phyloP scores from a whole-genome alignment of 176 grass and related monocot genomes.

The Phyllostachys edulis region DNA sequence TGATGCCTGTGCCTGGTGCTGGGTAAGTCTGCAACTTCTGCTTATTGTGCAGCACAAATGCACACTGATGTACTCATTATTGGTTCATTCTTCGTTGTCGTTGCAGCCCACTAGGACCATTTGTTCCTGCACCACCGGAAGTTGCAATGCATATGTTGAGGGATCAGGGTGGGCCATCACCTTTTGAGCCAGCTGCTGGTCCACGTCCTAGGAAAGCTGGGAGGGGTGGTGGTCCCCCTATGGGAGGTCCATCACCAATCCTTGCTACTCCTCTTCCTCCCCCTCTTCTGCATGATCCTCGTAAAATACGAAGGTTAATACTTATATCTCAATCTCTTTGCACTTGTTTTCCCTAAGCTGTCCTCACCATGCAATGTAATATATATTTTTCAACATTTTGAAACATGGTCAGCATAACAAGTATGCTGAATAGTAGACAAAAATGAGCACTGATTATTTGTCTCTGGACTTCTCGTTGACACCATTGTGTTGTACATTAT shows the following conservation, averaged over 20 bases:
- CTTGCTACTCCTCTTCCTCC: constrained; percentile 52
- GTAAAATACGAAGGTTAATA: constrained; percentile 80
- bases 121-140: constrained; percentile 94
- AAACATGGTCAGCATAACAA: not conserved
- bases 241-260: constrained; percentile 49
- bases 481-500: constrained; percentile 3
- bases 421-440: not conserved
- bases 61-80: not conserved
- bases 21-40: constrained; percentile 55
- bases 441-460: not conserved
- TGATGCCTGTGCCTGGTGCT: constrained; percentile 97
- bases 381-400: not conserved
- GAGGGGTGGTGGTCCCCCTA: constrained; percentile 46
- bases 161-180: constrained; percentile 73
- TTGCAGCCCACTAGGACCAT: constrained; percentile 84
- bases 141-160: constrained; percentile 96
- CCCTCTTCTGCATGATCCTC: constrained; percentile 75
- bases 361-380: not conserved
- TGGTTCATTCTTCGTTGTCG: constrained; percentile 11
- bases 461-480: not conserved
- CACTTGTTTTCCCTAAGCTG: not conserved
- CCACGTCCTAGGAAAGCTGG: constrained; percentile 58
- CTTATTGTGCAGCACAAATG: constrained; percentile 13
- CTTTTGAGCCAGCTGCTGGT: constrained; percentile 50
- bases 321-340: constrained; percentile 6